Evolutionary conservation across 1,284 basidiomycete genomes (phyloP), one percentile per base, ranked within the genome.

Genomic region (Puccinia triticina): DNA sequence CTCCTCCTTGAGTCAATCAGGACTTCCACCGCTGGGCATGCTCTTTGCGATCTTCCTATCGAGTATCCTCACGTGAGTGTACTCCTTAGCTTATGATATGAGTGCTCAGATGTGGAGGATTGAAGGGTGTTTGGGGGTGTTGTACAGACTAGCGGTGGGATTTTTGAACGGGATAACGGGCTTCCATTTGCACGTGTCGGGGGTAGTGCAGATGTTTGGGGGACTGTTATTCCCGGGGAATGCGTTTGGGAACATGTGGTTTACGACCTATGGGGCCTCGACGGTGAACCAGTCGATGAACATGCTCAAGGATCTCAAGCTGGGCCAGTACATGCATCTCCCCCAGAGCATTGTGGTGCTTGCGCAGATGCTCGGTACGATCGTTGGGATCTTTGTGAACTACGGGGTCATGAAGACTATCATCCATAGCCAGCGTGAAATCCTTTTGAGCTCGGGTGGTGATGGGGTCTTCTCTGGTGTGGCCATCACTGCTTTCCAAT

Each of bases 391-490:
- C 48, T 61, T 76, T 23, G 66, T 82, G 23, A 82, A 82, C 55
- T 82, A 82, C 57, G 80, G 32, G 23, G 72, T 82, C 32, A 82
- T 76, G 73, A 82, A 82, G 43, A 53, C 46, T 46, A 64, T 82
- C 64, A 29, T 82, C 64, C 40, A 59, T 37, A 82, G 32, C 55
- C 80, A 82, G 50, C 57, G 73, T 55, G 80, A 82, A 37, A 40
- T 71, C 34, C 43, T 82, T 23, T 37, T 82, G 2, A 57, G 48
- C 23, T 64, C 80, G 12, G 37, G 66, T 55, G 80, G 80, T n/a
- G 75, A 82, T 37, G 80, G 80, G 11, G 73, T 82, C 34, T 82
- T 82, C 53, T 82, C 80, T n/a, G 73, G 80, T 34, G 74, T 82
- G 11, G 34, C 48, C 10, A 67, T 82, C n/a, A 50, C 80, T 18